Base-by-base conservation (phyloP, 257 asterid genomes). In the Plantago major region DNA sequence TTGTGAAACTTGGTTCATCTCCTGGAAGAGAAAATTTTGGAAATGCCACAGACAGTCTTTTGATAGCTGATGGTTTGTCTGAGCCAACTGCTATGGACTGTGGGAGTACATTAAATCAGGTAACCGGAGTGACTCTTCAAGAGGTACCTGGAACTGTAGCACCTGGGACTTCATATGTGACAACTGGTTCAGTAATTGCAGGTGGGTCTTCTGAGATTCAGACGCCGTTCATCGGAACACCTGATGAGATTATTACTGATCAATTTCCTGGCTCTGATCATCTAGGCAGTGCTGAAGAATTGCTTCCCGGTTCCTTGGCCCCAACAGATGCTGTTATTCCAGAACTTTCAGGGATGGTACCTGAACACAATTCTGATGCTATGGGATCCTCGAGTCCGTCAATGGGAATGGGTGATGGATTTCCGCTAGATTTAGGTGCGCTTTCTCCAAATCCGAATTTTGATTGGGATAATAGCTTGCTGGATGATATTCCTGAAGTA, bases 401-500 rank as follows among this genome's bases (percentile, higher is more conserved):
- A 65, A n/a, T 75, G 61, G 63, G 55, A 26, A 77, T 46, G 50
- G 64, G 74, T 18, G 79, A 16, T 22, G 66, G 70, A 22, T 58
- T 76, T 19, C 76, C 74, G 0, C 73, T 85, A 46, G 92, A 85
- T 33, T 71, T 80, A 7, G 84, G 65, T 49, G 74, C 75, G 19
- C 74, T 85, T 67, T 71, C 87, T 42, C 78, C 89, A 0, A 78
- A 73, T 60, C 62, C 81, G 2, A 58, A 67, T n/a, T 60, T 84
- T 38, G 97, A 83, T 18, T 92, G 97, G 99, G 91, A 81, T 9
- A 63, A 42, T 53, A 48, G 70, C 43, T 68, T 86, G 69, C 66
- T 88, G 63, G 94, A 84, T 51, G 88, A 79, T 42, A 94, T 88
- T 78, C 96, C 94, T 46, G 86, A 73, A 43, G 76, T 84, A 19